A percentile compares a stretch with the other conserved stretches of the same genome.
Evolutionary conservation across 306 rosid species (phyloP).

Genomic region (Carpinus viminea): DNA sequence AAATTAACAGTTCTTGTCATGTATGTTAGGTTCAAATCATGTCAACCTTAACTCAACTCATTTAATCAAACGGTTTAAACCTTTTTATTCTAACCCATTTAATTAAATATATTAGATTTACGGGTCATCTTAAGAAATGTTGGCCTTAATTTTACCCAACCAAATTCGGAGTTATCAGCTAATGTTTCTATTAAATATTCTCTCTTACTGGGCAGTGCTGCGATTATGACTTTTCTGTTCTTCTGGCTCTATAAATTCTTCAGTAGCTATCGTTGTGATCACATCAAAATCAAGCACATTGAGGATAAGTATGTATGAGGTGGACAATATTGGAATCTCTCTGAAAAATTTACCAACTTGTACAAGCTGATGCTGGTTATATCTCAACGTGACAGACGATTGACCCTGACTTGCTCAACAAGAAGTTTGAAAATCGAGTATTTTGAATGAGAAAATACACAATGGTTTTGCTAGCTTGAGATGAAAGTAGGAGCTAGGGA

Average conservation of each 20-base stretch:
- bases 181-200: not conserved
- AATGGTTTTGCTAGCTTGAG: constrained; percentile 35
- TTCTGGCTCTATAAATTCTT: not conserved
- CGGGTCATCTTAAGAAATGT: too few relatives aligned
- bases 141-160: not conserved
- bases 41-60: too few relatives aligned
- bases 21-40: too few relatives aligned
- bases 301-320: not conserved
- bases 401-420: constrained; percentile 15
- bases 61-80: too few relatives aligned
- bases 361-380: not conserved
- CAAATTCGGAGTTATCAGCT: not conserved
- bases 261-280: constrained; percentile 1
- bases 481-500: constrained; percentile 14
- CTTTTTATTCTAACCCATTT: too few relatives aligned
- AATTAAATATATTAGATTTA: too few relatives aligned
- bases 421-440: constrained; percentile 26
- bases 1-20: too few relatives aligned
- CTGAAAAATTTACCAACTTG: not conserved
- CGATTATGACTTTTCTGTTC: not conserved
- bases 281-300: not conserved
- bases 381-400: constrained; percentile 5
- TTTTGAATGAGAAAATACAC: constrained; percentile 26
- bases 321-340: constrained; percentile 4
- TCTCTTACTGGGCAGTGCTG: not conserved